A percentile compares a stretch with the other conserved stretches of the same genome.
phyloP scores from a whole-genome alignment of 352 stramenopile species.

The Phytophthora multivora region DNA sequence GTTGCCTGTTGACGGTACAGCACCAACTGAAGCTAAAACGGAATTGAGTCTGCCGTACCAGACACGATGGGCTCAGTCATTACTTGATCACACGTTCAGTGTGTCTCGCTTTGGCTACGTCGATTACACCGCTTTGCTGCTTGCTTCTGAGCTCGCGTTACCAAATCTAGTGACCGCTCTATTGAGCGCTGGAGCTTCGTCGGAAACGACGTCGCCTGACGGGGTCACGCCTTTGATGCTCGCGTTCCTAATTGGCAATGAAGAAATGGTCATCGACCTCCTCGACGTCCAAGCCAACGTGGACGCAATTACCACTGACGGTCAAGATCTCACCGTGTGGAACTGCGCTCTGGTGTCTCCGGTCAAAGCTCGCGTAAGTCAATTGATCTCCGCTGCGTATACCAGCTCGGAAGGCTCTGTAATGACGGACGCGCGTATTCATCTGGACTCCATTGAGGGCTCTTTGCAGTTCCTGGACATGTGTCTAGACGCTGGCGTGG shows the following conservation, averaged over 20 bases:
- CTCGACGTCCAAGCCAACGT: constrained; percentile 43
- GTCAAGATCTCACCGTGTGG: constrained; percentile 59
- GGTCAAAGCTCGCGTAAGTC: constrained; percentile 14
- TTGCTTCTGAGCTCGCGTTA: constrained; percentile 54
- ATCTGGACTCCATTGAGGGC: constrained; percentile 46
- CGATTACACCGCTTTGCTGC: constrained; percentile 50
- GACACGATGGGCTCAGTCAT: constrained; percentile 42
- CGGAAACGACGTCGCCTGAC: constrained; percentile 33
- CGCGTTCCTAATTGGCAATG: constrained; percentile 53
- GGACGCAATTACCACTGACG: constrained; percentile 62
- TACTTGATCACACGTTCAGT: constrained; percentile 51
- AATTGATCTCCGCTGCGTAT: constrained; percentile 23
- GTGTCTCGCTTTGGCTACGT: constrained; percentile 57
- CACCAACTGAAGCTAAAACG: not conserved
- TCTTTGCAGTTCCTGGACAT: constrained; percentile 37
- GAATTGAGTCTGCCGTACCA: constrained; percentile 34
- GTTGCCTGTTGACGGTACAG: not conserved
- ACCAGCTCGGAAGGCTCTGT: not conserved
- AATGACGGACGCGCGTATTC: constrained; percentile 6
- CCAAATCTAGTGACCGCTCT: constrained; percentile 38
- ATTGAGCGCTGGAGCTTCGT: constrained; percentile 45
- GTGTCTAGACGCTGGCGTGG: constrained; percentile 44
- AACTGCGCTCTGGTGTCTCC: constrained; percentile 52
- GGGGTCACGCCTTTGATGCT: constrained; percentile 65
- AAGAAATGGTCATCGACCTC: constrained; percentile 37